Evolutionary conservation across 495 filamentous ascomycete genomes (phyloP).

Genomic region (Tetracladium marchalianum): DNA sequence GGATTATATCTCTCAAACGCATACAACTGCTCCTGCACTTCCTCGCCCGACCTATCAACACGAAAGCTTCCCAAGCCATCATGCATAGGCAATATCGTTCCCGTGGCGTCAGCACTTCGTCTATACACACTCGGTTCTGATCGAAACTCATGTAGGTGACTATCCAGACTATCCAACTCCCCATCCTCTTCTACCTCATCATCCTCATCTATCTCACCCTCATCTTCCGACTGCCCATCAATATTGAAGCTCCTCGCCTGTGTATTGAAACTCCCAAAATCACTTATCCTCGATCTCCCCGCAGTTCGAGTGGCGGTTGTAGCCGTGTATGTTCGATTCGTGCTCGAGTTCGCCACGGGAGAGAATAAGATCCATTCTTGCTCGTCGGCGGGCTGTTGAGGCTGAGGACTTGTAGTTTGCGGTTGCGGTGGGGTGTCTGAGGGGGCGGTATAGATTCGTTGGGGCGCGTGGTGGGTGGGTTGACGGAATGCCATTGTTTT

Average conservation of each 20-base stretch:
- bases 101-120: conserved; percentile 12
- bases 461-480: conserved; percentile 51
- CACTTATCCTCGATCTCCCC: conserved; percentile 66
- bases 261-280: conserved; percentile 75
- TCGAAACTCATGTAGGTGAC: conserved; percentile 77
- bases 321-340: conserved; percentile 56
- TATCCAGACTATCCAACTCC: conserved; percentile 86
- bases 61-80: conserved; percentile 83
- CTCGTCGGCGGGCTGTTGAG: conserved; percentile 49
- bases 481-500: conserved; percentile 74
- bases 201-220: conserved; percentile 37
- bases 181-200: conserved; percentile 57
- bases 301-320: conserved; percentile 68
- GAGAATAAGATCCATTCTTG: conserved; percentile 97
- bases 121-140: conserved; percentile 41
- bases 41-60: conserved; percentile 29
- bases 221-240: conserved; percentile 36
- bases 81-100: conserved; percentile 66
- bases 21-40: conserved; percentile 72
- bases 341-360: conserved; percentile 53
- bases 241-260: conserved; percentile 36
- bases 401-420: conserved; percentile 13
- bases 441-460: conserved; percentile 32
- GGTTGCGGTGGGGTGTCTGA: conserved; percentile 6
- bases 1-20: conserved; percentile 78